These are phyloP conservation scores for Epicoccum sorghinum DNA, from an alignment of 2,329 filamentous ascomycete species.

Conservation along the genomic window DNA sequence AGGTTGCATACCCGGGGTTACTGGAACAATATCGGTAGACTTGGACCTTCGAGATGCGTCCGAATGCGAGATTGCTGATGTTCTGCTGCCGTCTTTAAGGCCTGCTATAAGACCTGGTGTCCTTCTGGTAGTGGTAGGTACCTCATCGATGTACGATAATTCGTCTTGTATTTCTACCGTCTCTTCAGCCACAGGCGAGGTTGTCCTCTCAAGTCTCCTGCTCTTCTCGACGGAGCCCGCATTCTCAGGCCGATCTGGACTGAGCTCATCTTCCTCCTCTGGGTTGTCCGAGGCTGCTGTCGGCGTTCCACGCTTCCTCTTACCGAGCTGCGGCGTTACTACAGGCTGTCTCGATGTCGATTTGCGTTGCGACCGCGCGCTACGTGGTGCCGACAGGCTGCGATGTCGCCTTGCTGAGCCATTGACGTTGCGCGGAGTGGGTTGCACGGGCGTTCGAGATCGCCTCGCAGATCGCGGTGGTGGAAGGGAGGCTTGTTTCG, in stretches of 20 bases:
- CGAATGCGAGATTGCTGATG: constrained; percentile 20
- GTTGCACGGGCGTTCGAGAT: constrained; percentile 37
- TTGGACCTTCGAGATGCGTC: constrained; percentile 23
- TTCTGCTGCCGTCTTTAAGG: constrained; percentile 16
- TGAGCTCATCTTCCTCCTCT: constrained; percentile 43
- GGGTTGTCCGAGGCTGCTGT: constrained; percentile 18
- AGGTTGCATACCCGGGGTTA: constrained; percentile 32
- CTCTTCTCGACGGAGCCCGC: constrained; percentile 37
- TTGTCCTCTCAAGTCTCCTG: constrained; percentile 29
- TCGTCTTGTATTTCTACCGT: constrained; percentile 36
- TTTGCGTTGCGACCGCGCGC: constrained; percentile 22
- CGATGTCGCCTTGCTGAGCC: constrained; percentile 35
- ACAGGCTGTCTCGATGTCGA: constrained; percentile 24
- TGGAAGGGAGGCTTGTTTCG: constrained; percentile 38
- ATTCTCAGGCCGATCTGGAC: constrained; percentile 36
- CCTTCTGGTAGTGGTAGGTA: constrained; percentile 22
- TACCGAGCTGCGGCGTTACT: constrained; percentile 41
- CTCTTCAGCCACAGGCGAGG: constrained; percentile 34
- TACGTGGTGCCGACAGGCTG: constrained; percentile 39
- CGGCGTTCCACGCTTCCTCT: constrained; percentile 41
- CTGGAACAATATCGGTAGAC: constrained; percentile 28
- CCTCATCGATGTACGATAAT: constrained; percentile 34
- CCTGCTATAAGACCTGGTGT: constrained; percentile 11
- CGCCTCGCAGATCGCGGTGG: constrained; percentile 28
- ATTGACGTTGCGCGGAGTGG: constrained; percentile 24